Evolutionary conservation across 768 basidiomycete species (phyloP).

Genomic region (Daedalea quercina): DNA sequence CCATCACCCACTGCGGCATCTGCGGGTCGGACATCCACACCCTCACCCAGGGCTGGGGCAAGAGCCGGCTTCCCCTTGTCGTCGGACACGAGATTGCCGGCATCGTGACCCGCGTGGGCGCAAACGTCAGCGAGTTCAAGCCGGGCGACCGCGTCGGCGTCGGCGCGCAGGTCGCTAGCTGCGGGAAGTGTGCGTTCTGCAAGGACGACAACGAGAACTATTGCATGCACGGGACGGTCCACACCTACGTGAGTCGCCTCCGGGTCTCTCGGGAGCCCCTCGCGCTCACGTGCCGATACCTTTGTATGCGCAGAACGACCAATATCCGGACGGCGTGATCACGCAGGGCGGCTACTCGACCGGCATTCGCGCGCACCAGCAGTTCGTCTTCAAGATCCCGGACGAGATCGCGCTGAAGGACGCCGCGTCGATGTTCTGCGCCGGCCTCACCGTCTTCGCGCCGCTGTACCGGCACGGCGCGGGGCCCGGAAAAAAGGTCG

Average conservation of each 20-base stretch:
- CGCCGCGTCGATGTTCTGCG: slow-evolving; percentile 58
- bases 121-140: slow-evolving; percentile 44
- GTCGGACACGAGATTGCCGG: slow-evolving; percentile 47
- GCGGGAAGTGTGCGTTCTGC: slow-evolving; percentile 40
- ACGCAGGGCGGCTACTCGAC: slow-evolving; percentile 38
- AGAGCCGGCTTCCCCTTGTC: slow-evolving; percentile 10
- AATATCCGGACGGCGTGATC: slow-evolving; percentile 31
- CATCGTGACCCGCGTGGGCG: slow-evolving; percentile 42
- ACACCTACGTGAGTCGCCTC: slow-evolving; percentile 26
- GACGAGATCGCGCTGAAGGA: slow-evolving; percentile 38
- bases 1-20: slow-evolving; percentile 37
- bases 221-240: slow-evolving; percentile 34
- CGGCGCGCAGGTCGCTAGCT: slow-evolving; percentile 41
- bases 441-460: slow-evolving; percentile 51
- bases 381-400: slow-evolving; percentile 53
- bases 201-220: slow-evolving; percentile 47
- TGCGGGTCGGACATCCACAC: slow-evolving; percentile 46
- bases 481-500: slow-evolving; percentile 56
- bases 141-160: slow-evolving; percentile 50
- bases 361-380: slow-evolving; percentile 36
- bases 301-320: background rate
- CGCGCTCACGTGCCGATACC: background rate
- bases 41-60: slow-evolving; percentile 29
- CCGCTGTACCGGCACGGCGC: slow-evolving; percentile 45
- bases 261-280: background rate